Percentiles rank a stretch among this genome's conserved stretches.
phyloP scores from a whole-genome alignment of 2,329 filamentous ascomycete species.

The Clarireedia hainanense region DNA sequence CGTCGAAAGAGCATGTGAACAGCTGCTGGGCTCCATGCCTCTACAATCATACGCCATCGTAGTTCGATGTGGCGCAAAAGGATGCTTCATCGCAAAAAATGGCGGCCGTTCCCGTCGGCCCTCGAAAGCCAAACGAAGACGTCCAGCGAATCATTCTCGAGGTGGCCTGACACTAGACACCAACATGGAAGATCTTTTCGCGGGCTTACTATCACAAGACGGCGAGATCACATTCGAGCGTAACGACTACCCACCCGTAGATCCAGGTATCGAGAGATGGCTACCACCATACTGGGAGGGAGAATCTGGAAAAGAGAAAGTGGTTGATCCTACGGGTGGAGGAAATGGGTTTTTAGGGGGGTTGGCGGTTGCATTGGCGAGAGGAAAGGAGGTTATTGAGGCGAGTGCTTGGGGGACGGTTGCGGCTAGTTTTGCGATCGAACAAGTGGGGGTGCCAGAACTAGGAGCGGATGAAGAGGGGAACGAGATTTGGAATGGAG shows the following conservation, averaged over 20 bases:
- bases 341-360: conserved; percentile 79
- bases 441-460: conserved; percentile 79
- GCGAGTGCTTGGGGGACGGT: conserved; percentile 73
- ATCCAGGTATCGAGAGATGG: conserved; percentile 55
- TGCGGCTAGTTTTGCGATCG: conserved; percentile 86
- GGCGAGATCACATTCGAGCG: conserved; percentile 35
- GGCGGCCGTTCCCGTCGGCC: conserved; percentile 22
- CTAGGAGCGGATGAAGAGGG: conserved; percentile 39
- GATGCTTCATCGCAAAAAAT: conserved; percentile 53
- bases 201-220: conserved; percentile 48
- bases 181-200: conserved; percentile 56
- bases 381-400: conserved; percentile 54
- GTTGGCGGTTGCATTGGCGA: conserved; percentile 49
- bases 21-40: conserved; percentile 57
- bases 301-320: conserved; percentile 28
- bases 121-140: conserved; percentile 14
- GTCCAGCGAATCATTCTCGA: conserved; percentile 30
- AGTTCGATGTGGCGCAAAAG: conserved; percentile 62
- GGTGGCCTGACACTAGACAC: conserved; percentile 51
- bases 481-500: conserved; percentile 54
- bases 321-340: conserved; percentile 89
- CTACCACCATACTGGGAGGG: conserved; percentile 64
- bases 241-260: conserved; percentile 44
- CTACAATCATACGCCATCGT: conserved; percentile 59
- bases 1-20: conserved; percentile 53